A percentile compares a stretch with the other conserved stretches of the same genome.
These are phyloP conservation scores for Blepharisma japonicum DNA, from an alignment of 73 alveolate genomes.

Conservation along the genomic window DNA sequence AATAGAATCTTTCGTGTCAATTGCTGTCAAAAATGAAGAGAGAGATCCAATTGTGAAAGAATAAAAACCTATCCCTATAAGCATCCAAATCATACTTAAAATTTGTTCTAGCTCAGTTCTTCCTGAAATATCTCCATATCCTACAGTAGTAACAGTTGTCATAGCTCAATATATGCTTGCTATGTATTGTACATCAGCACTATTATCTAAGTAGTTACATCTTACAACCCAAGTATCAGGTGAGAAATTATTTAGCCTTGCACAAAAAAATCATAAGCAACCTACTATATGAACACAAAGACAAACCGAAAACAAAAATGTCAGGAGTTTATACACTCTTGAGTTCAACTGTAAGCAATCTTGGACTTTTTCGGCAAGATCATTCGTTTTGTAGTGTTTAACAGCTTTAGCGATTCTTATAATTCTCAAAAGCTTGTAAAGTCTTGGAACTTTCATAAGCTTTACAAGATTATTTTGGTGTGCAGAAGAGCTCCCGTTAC, in stretches of 20 bases:
- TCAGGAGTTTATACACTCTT: conserved; percentile 62
- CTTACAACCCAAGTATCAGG: conserved; percentile 91
- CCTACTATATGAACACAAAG: conserved; percentile 77
- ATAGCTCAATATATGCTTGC: conserved; percentile 71
- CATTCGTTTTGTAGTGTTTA: conserved; percentile 26
- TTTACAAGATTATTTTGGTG: conserved; percentile 22
- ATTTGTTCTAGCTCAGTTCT: conserved; percentile 46
- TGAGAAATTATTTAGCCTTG: conserved; percentile 67
- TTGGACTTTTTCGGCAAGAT: conserved; percentile 24
- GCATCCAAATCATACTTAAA: conserved; percentile 64
- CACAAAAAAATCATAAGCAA: conserved; percentile 77
- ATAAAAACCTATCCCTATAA: conserved; percentile 70
- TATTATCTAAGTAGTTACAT: conserved; percentile 40
- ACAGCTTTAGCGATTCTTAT: conserved; percentile 37
- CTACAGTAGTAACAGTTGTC: conserved; percentile 72
- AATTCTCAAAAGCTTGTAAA: conserved; percentile 49
- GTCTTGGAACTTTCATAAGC: conserved; percentile 52
- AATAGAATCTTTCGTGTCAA: conserved; percentile 36
- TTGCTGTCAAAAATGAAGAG: conserved; percentile 43
- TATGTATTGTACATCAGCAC: conserved; percentile 31
- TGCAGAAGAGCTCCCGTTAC: background rate
- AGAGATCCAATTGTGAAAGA: conserved; percentile 67
- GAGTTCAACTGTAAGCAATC: conserved; percentile 60
- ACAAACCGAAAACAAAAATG: conserved; percentile 56
- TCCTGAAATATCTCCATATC: conserved; percentile 79